Base-by-base conservation (phyloP, 306 rosid species). In the Echinosophora koreensis region DNA sequence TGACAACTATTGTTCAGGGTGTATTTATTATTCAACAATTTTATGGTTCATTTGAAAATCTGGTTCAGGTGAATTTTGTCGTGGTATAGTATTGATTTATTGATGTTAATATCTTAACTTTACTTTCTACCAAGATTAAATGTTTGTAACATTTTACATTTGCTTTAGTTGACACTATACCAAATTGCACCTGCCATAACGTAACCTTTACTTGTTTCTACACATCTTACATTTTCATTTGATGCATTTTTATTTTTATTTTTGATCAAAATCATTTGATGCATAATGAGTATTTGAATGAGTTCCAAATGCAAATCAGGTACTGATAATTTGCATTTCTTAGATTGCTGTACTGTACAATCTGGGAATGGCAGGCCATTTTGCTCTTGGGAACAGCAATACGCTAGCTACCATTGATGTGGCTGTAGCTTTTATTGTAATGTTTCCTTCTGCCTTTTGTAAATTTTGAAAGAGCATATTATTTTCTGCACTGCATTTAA, bases 361-460 rank as follows among this genome's bases (percentile, higher is more conserved):
- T 79, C 69, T 92, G 85, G 98, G 98, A 81, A 89, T 85, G 90
- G 92, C 97, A 15, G 97, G 98, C 68, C 97, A 94, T 87, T 94
- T 86, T 85, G 88, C 93, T 66, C 85, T 94, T 74, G 98, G 98
- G 77, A 94, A 94, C 89, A 94, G 94, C 87, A 94, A 94, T 56
- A 86, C 96, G 4, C 85, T 92, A 58, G 97, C 97, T 67, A 92
- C 97, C 56, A 83, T 94, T 64, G 98, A 94, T 81, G 96, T 94
- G 63, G 98, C 98, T 14, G 98, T 94, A 83, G 97, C 97, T 76
- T 94, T 90, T 75, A 92, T 86, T 57, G 98, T 94, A 81, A 92
- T 6, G 49, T 75, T 15, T 77, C 73, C 73, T 61, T 72, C 62
- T 61, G 14, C 60, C 30, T 76, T 58, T 62, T 86, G 17, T 57